These are phyloP conservation scores for Epichloe aotearoae DNA, from an alignment of 2,329 filamentous ascomycete genomes.

Conservation along the genomic window DNA sequence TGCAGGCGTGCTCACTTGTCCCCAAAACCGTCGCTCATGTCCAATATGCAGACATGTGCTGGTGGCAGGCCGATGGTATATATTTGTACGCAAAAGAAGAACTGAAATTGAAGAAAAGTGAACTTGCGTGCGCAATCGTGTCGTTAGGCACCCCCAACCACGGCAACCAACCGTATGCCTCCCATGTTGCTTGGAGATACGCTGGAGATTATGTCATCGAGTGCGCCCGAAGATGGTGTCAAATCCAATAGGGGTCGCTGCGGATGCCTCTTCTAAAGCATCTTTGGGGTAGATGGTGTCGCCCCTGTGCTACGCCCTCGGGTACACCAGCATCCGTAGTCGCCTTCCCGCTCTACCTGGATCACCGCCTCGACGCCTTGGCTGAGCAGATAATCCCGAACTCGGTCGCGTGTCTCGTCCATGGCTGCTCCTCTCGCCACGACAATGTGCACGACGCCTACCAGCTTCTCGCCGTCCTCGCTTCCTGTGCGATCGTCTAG, in stretches of 20 bases:
- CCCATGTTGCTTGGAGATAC: not conserved
- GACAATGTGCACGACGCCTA: constrained; percentile 79
- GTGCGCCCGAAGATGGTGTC: not conserved
- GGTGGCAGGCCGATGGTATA: not conserved
- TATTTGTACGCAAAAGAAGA: not conserved
- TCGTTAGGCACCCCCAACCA: not conserved
- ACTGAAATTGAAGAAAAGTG: not conserved
- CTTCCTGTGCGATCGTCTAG: constrained; percentile 52
- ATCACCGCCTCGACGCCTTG: constrained; percentile 71
- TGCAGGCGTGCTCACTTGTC: not conserved
- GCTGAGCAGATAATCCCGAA: constrained; percentile 54
- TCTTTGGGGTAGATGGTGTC: constrained; percentile 21
- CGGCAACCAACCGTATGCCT: not conserved
- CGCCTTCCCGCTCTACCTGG: constrained; percentile 78
- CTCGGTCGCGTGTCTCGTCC: constrained; percentile 74
- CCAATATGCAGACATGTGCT: not conserved
- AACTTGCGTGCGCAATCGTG: not conserved
- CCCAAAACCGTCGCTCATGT: not conserved
- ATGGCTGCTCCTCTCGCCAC: constrained; percentile 58
- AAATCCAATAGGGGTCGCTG: not conserved
- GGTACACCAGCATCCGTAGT: constrained; percentile 48
- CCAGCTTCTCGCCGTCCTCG: constrained; percentile 38
- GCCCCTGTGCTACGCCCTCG: constrained; percentile 17
- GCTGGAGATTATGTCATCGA: not conserved
- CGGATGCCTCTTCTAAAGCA: constrained; percentile 14